Evolutionary conservation across 2,329 filamentous ascomycete species (phyloP), one percentile per base, ranked within the genome.

Genomic region (Thelonectria rubi): DNA sequence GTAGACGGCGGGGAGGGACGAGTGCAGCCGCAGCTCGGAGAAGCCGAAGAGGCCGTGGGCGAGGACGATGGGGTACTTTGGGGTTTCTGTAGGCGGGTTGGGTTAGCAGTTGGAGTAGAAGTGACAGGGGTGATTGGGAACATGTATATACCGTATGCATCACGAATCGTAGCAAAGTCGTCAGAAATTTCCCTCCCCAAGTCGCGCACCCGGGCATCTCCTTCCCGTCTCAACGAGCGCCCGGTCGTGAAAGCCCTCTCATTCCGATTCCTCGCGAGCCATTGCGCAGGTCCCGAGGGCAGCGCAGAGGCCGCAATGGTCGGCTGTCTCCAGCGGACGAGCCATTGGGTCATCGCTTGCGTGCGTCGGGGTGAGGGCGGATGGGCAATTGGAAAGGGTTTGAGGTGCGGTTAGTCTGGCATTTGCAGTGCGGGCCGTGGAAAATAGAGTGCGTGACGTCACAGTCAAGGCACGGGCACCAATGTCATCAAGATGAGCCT

Each of bases 41-140:
- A 89, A 90, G 68, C 88, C 88, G 53, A 90, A 78, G 50, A 90
- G 79, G 58, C 88, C 88, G 70, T 90, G 88, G 54, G 87, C 87
- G 34, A 90, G 83, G 55, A 90, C 86, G 56, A 90, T 84, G 46
- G 87, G 86, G 65, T 88, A 71, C 67, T 84, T 85, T 2, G 87
- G 87, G 4, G 84, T 83, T 42, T 80, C 83, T 86, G 60, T 61
- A 54, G 69, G 10, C 7, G 60, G 51, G 10, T 20, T 58, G 57
- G 40, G 53, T 43, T 11, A 15, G 39, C 21, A 6, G 21, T 42
- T 21, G 30, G 14, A 15, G 12, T 17, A 12, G 10, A n/a, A 3
- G 39, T 52, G 18, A 49, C 39, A 20, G 12, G 18, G 15, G 21
- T 40, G 15, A 30, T 32, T 37, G 37, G 17, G 39, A 54, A 68